Conservation (phyloP, 768 basidiomycete genomes). For the Lactifluus subvellereus region DNA sequence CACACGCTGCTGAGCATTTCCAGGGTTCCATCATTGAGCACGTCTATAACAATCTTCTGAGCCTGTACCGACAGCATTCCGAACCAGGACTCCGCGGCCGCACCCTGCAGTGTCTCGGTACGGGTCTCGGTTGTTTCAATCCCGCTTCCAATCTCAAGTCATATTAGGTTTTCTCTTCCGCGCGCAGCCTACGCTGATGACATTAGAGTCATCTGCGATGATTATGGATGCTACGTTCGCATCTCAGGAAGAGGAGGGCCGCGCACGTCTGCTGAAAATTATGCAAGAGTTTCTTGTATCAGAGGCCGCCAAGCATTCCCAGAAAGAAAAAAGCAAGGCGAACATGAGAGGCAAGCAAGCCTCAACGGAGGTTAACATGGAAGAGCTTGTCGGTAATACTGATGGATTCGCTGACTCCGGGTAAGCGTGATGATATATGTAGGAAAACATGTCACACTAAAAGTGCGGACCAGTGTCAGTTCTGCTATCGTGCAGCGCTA, state of each 20-base stretch:
- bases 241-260: constrained; percentile 64
- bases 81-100: constrained; percentile 59
- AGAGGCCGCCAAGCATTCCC: constrained; percentile 72
- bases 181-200: constrained; percentile 88
- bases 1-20: neutral
- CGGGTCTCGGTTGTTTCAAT: constrained; percentile 19
- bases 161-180: constrained; percentile 81
- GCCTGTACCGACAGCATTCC: constrained; percentile 61
- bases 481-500: constrained; percentile 95
- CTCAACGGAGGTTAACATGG: constrained; percentile 67
- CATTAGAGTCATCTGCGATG: constrained; percentile 62
- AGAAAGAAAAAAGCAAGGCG: constrained; percentile 57
- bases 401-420: constrained; percentile 96
- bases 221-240: constrained; percentile 91
- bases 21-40: constrained; percentile 77
- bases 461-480: constrained; percentile 59
- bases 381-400: constrained; percentile 90
- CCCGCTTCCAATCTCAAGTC: constrained; percentile 2
- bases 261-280: constrained; percentile 72
- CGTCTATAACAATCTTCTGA: constrained; percentile 67
- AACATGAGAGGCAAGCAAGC: constrained; percentile 37
- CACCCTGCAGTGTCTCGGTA: constrained; percentile 82
- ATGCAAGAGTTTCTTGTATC: constrained; percentile 89
- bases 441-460: neutral
- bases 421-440: constrained; percentile 39